phyloP scores from a whole-genome alignment of 2,329 filamentous ascomycete genomes.

The Monosporascus cannonballus region DNA sequence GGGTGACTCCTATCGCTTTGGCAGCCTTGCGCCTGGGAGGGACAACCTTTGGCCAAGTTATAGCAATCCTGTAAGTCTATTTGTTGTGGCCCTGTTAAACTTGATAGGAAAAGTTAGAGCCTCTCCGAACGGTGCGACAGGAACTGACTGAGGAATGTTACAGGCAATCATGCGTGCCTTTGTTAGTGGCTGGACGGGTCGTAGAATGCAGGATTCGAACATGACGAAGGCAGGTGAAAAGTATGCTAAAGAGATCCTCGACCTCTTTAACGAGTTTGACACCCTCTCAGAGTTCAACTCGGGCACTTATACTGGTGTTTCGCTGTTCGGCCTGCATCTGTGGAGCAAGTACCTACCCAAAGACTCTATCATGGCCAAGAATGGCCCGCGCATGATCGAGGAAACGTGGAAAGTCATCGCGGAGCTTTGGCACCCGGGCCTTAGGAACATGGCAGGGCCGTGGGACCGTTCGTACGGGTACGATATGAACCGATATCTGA shows the following conservation, averaged over 20 bases:
- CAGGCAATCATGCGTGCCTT: constrained; percentile 55
- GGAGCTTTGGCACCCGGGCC: constrained; percentile 49
- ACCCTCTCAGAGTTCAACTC: constrained; percentile 59
- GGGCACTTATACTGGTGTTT: constrained; percentile 58
- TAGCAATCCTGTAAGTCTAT: constrained; percentile 42
- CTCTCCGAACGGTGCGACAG: background rate
- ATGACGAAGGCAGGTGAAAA: constrained; percentile 52
- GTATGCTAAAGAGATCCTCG: constrained; percentile 49
- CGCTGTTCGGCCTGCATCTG: constrained; percentile 50
- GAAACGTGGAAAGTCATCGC: constrained; percentile 47
- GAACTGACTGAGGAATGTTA: background rate
- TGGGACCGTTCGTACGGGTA: constrained; percentile 60
- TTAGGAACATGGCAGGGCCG: constrained; percentile 57
- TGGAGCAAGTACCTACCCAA: constrained; percentile 54
- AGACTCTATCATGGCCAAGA: constrained; percentile 45
- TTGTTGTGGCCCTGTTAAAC: background rate
- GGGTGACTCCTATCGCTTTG: constrained; percentile 56
- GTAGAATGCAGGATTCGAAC: constrained; percentile 46
- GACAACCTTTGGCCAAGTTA: constrained; percentile 60
- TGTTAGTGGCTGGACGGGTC: constrained; percentile 52
- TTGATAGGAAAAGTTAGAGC: background rate
- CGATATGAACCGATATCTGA: constrained; percentile 57
- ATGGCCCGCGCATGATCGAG: constrained; percentile 44
- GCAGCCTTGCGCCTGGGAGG: constrained; percentile 40
- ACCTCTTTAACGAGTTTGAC: constrained; percentile 47